Base-by-base conservation (phyloP, 108 stramenopile genomes). In the Pseudonitzschia pungens region DNA sequence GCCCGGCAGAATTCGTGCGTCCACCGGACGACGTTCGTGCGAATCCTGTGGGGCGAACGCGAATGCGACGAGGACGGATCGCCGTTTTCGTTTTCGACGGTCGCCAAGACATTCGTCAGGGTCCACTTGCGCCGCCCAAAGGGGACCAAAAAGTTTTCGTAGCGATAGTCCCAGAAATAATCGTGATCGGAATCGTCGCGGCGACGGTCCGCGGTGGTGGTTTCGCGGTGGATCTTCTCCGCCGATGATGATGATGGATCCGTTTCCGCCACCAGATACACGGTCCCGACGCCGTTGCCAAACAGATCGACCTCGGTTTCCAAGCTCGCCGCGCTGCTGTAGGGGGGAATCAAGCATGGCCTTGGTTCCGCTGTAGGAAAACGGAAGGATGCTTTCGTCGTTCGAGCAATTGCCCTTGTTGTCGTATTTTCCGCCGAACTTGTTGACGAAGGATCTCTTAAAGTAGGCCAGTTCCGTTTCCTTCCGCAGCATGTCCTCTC, bases 141-240 rank as follows among this genome's bases (percentile, higher is more conserved):
- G 22, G 54, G 54, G 54, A 55, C 22, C 54, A 55, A 55, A 20
- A 55, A 55, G 26, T 55, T 55, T 2, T 55, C 26, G 54, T 55
- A 55, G 54, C 54, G 22, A 2, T 55, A 10, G 54, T 24, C 54
- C 2, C 10, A 11, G 54, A 11, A 11, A 20, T 55, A 11, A 10
- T 20, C 9, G 9, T 24, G 5, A 26, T 55, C 54, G 4, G 0
- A 2, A 20, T 36, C 36, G 36, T 36, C 36, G 36, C 36, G 6
- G 2, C 36, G 36, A 5, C 36, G n/a, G 4, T 36, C 36, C 36
- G 4, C 36, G 36, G 36, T 36, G 36, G 2, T 36, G 36, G 36
- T 36, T 36, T 36, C n/a, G n/a, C n/a, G n/a, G n/a, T n/a, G n/a
- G n/a, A n/a, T n/a, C n/a, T n/a, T n/a, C n/a, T n/a, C n/a, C n/a